Evolutionary conservation across 148 eudicot genomes (phyloP).

Genomic region (Persicaria tinctoria): DNA sequence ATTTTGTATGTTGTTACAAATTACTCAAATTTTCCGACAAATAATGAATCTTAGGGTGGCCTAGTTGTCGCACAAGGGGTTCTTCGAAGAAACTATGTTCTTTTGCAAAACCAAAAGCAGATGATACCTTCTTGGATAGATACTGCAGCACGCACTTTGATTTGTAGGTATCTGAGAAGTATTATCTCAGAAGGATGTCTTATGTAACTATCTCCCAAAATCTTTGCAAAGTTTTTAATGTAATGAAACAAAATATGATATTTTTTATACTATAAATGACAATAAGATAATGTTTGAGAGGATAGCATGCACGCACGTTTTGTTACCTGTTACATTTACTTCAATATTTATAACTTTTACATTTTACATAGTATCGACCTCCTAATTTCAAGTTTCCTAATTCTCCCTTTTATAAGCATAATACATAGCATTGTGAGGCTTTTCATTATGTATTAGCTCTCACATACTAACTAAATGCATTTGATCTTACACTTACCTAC

Average conservation of each 20-base stretch:
- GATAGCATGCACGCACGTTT: too few species aligned
- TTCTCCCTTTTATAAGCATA: too few species aligned
- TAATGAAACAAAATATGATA: too few species aligned
- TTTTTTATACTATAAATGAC: too few species aligned
- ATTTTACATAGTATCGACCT: too few species aligned
- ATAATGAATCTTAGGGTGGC: conserved; percentile 47
- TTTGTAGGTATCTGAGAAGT: conserved; percentile 48
- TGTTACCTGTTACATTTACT: too few species aligned
- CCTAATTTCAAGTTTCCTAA: too few species aligned
- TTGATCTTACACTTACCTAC: not conserved
- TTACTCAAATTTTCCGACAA: not conserved
- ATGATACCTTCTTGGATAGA: conserved; percentile 68
- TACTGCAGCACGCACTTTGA: conserved; percentile 63
- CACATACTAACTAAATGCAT: not conserved
- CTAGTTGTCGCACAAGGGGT: conserved; percentile 52
- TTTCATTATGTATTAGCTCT: not conserved
- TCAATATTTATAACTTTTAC: too few species aligned
- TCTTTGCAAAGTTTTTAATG: too few species aligned
- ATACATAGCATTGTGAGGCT: not conserved
- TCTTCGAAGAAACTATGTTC: conserved; percentile 29
- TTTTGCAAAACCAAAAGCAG: conserved; percentile 63
- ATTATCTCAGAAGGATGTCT: conserved; percentile 65
- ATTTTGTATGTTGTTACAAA: not conserved
- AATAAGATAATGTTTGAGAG: too few species aligned
- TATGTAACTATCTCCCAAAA: conserved; percentile 25